Conservation (phyloP, 805 yeast species). For the Saturnispora bothae region DNA sequence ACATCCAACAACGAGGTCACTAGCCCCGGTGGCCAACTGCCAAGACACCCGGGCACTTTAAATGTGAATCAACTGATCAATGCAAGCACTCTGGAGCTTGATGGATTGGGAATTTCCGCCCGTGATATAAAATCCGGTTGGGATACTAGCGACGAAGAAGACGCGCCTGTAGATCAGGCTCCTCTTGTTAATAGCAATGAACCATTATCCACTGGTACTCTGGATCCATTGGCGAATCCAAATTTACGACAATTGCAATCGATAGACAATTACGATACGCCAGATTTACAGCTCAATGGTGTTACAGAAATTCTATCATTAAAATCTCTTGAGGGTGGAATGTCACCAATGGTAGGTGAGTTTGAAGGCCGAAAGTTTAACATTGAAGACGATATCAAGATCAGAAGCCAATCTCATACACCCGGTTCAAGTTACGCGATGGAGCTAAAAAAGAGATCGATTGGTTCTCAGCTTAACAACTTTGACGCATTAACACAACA, state of each 20-base stretch:
- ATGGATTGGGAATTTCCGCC: background rate
- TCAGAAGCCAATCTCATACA: background rate
- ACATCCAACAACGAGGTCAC: background rate
- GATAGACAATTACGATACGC: background rate
- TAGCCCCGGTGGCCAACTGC: conserved; percentile 11
- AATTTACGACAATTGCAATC: background rate
- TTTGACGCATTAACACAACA: conserved; percentile 6
- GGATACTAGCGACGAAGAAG: conserved; percentile 9
- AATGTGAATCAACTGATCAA: conserved; percentile 21
- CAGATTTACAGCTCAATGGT: conserved; percentile 3
- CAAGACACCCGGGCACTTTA: conserved; percentile 22
- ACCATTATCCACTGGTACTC: background rate
- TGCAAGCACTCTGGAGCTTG: background rate
- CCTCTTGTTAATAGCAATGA: background rate
- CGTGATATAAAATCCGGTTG: conserved; percentile 12
- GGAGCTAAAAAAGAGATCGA: background rate
- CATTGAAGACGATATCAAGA: conserved; percentile 8
- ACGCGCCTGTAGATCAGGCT: background rate
- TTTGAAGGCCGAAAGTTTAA: conserved; percentile 12
- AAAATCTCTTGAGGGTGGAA: conserved; percentile 3
- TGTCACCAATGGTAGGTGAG: conserved; percentile 12
- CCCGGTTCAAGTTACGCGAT: background rate
- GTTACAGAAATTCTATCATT: conserved; percentile 1
- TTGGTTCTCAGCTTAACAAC: conserved; percentile 3
- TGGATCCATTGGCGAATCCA: conserved; percentile 5